Evolutionary conservation across 257 asterid species (phyloP), one percentile per base, ranked within the genome.

Genomic region (Solanum acaule): DNA sequence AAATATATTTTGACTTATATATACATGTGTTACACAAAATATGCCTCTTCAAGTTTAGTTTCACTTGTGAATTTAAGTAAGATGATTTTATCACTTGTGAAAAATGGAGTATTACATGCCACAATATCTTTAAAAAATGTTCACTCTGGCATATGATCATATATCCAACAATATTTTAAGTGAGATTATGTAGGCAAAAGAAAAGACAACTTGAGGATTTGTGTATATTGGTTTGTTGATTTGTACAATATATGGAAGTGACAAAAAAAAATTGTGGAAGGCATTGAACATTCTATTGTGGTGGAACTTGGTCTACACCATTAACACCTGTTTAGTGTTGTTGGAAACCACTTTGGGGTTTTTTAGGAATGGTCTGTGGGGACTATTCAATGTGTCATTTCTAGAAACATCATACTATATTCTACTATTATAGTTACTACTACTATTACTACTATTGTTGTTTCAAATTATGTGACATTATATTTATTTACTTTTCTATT

Each of bases 271-370:
- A 81, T 15, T 81, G 68, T 44, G 27, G 67, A 79, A 44, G 85
- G 67, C 52, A 42, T 46, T 81, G 68, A 81, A 29, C 86, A 46
- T 81, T 46, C 86, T 46, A 81, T 18, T 27, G 67, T 46, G 29
- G 68, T 81, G 68, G 86, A 81, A 46, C 42, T 34, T 29, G n/a
- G 5, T 81, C 27, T 81, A 81, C 2, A 27, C 27, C 85, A 81
- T 81, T 78, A 78, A 31, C n/a, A 10, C n/a, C n/a, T 27, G 11
- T 79, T 79, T 79, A 44, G 27, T 44, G 27, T 79, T 13, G 86
- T 9, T 81, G 68, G 86, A 81, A 29, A 46, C 18, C 86, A 81
- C 86, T 81, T 81, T 18, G 42, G 29, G 27, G 5, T 18, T 52
- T 29, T 79, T 81, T 10, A 8, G 40, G 29, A 29, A 29, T 81